A percentile compares a stretch with the other conserved stretches of the same genome.
Evolutionary conservation across 306 rosid species (phyloP).

Genomic region (Bauhinia variegata): DNA sequence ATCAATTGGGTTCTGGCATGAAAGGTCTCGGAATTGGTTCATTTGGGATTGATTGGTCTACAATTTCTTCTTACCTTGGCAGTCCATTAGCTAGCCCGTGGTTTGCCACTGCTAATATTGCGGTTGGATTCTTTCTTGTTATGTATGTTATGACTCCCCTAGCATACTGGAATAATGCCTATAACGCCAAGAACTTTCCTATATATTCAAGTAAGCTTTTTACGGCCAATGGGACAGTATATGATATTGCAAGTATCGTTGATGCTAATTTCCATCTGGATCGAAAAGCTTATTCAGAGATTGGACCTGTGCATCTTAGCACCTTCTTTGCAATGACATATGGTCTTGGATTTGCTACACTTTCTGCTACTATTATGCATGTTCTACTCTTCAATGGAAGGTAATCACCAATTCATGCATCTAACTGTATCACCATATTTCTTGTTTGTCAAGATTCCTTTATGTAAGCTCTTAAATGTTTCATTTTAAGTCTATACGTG

Average conservation of each 20-base stretch:
- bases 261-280: slow-evolving; percentile 53
- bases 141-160: slow-evolving; percentile 64
- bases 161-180: slow-evolving; percentile 40
- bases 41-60: slow-evolving; percentile 60
- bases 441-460: too few relatives aligned
- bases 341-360: slow-evolving; percentile 65
- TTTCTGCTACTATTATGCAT: slow-evolving; percentile 59
- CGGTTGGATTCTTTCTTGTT: slow-evolving; percentile 47
- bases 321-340: slow-evolving; percentile 63
- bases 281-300: slow-evolving; percentile 36
- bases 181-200: slow-evolving; percentile 55
- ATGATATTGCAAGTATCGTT: slow-evolving; percentile 47
- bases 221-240: slow-evolving; percentile 44
- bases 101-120: slow-evolving; percentile 60
- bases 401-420: slow-evolving; percentile 27
- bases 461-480: too few relatives aligned
- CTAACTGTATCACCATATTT: too few relatives aligned
- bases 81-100: slow-evolving; percentile 67
- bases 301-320: slow-evolving; percentile 57
- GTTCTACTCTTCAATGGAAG: slow-evolving; percentile 60
- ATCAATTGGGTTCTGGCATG: slow-evolving; percentile 62
- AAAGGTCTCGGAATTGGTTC: slow-evolving; percentile 60
- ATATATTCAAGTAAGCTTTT: slow-evolving; percentile 52
- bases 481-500: too few relatives aligned
- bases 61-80: slow-evolving; percentile 55